Percentiles rank a stretch among this genome's conserved stretches.
These are phyloP conservation scores for Tulasnella sp. DNA, from an alignment of 768 basidiomycete species.

Conservation along the genomic window DNA sequence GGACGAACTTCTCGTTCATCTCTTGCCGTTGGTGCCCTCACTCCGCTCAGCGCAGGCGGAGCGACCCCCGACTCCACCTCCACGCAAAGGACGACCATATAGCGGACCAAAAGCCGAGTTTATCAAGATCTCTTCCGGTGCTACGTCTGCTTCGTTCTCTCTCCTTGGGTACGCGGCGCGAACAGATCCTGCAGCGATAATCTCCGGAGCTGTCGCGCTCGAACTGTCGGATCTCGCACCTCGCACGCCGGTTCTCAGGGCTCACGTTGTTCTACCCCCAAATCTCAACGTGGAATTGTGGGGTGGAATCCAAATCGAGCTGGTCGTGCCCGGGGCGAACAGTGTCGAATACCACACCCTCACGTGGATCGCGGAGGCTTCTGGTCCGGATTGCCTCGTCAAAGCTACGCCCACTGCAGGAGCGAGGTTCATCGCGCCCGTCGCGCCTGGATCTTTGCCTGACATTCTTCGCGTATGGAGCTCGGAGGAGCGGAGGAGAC, in stretches of 20 bases:
- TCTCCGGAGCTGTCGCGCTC: neutral
- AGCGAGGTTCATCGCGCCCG: neutral
- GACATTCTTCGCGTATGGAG: conserved; percentile 8
- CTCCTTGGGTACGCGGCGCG: neutral
- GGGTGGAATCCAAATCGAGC: neutral
- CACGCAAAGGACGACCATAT: neutral
- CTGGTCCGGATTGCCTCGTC: neutral
- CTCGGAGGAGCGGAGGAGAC: neutral
- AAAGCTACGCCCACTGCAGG: neutral
- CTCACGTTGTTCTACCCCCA: neutral
- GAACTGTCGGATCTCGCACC: neutral
- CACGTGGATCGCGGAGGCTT: neutral
- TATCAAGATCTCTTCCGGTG: neutral
- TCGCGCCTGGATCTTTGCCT: neutral
- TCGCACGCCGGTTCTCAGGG: neutral
- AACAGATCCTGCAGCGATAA: neutral
- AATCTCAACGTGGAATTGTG: neutral
- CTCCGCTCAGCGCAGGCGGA: neutral
- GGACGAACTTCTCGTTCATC: neutral
- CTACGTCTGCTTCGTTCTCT: neutral
- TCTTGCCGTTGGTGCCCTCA: neutral
- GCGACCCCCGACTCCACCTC: neutral
- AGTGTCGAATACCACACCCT: conserved; percentile 1
- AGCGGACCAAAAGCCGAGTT: neutral
- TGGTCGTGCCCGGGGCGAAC: neutral